phyloP scores from a whole-genome alignment of 208 protist species.

The Acanthamoeba culbertsoni region DNA sequence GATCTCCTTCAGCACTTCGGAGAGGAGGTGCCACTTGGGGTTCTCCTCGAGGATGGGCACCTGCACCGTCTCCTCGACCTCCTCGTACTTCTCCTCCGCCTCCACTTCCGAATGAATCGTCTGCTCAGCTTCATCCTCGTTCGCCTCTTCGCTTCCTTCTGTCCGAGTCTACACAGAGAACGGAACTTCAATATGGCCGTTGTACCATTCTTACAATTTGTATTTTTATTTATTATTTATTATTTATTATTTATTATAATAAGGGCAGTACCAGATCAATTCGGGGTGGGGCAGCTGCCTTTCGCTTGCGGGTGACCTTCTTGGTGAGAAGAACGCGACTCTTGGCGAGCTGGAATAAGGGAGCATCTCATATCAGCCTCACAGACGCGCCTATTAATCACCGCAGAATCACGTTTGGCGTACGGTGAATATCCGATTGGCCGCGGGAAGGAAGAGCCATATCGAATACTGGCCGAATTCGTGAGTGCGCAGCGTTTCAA shows the following conservation, averaged over 20 bases:
- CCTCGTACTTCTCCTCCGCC: too few relatives aligned
- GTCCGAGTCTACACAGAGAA: too few relatives aligned
- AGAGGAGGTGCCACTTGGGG: slow-evolving; percentile 51
- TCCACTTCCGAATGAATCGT: too few relatives aligned
- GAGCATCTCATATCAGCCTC: too few relatives aligned
- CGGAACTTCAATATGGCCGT: too few relatives aligned
- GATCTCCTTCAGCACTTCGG: slow-evolving; percentile 44
- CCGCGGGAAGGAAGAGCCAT: slow-evolving; percentile 30
- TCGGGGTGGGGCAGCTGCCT: not conserved
- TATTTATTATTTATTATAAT: too few relatives aligned
- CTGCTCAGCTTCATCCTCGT: not conserved
- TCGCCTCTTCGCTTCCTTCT: not conserved
- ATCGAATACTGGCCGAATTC: slow-evolving; percentile 30
- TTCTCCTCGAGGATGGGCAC: slow-evolving; percentile 45
- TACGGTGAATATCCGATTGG: not conserved
- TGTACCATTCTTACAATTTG: too few relatives aligned
- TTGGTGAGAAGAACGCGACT: not conserved
- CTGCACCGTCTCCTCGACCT: slow-evolving; percentile 7
- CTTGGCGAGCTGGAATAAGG: not conserved
- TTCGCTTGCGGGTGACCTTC: not conserved
- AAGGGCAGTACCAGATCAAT: not conserved
- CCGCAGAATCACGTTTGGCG: not conserved
- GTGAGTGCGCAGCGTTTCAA: slow-evolving; percentile 27
- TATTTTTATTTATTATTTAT: too few relatives aligned
- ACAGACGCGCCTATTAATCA: too few relatives aligned